A percentile compares a stretch with the other conserved stretches of the same genome.
Evolutionary conservation across 2,329 filamentous ascomycete species (phyloP).

Genomic region (Colletotrichum gloeosporioides): DNA sequence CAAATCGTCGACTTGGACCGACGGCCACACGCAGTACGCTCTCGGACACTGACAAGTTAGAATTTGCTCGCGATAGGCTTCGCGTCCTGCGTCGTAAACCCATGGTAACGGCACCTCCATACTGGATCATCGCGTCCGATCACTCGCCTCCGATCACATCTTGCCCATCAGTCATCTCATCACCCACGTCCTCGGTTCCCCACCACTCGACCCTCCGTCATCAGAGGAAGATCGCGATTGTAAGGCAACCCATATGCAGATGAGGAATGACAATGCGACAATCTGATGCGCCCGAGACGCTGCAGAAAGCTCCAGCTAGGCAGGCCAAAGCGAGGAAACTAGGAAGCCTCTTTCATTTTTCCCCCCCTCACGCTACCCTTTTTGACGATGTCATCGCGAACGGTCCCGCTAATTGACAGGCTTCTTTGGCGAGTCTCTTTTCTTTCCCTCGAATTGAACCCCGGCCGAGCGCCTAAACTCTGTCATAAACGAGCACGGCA

Average conservation of each 20-base stretch:
- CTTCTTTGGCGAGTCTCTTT: background rate
- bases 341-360: background rate
- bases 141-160: background rate
- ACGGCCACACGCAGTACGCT: background rate
- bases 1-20: background rate
- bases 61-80: background rate
- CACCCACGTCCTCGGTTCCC: background rate
- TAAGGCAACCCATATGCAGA: constrained; percentile 1
- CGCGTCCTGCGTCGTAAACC: background rate
- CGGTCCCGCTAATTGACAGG: background rate
- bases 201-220: background rate
- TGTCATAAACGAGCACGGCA: background rate
- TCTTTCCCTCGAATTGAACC: background rate
- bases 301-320: constrained; percentile 2
- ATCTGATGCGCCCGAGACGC: constrained; percentile 7
- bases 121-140: background rate
- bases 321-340: constrained; percentile 4
- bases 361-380: constrained; percentile 7
- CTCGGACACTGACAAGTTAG: background rate
- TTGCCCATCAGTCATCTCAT: background rate
- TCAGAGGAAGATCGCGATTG: constrained; percentile 13
- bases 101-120: background rate
- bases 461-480: background rate
- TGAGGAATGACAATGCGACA: constrained; percentile 19
- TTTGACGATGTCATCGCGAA: constrained; percentile 18